These are phyloP conservation scores for Zoysia pacifica DNA, from an alignment of 176 grass and related monocot genomes.

Conservation along the genomic window DNA sequence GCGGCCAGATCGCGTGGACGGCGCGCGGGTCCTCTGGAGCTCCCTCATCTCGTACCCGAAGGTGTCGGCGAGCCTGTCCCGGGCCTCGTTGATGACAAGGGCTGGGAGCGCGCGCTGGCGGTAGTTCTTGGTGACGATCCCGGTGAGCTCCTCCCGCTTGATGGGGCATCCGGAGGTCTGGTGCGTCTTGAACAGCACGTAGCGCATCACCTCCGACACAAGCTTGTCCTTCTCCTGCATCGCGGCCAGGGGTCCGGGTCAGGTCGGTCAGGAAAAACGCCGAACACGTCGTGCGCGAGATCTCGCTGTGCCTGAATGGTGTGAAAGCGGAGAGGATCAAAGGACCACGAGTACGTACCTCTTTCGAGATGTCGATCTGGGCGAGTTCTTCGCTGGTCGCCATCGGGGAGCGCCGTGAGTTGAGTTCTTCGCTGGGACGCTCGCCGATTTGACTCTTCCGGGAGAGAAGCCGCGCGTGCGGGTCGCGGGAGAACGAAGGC, in stretches of 20 bases:
- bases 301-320: not conserved
- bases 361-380: slow-evolving; percentile 69
- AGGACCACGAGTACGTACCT: slow-evolving; percentile 35
- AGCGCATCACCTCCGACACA: slow-evolving; percentile 82
- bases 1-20: slow-evolving; percentile 53
- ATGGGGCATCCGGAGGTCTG: slow-evolving; percentile 78
- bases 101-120: slow-evolving; percentile 65
- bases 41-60: slow-evolving; percentile 94
- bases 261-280: slow-evolving; percentile 25
- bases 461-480: not conserved
- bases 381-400: slow-evolving; percentile 56
- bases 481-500: not conserved
- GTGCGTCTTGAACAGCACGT: slow-evolving; percentile 76
- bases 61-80: slow-evolving; percentile 61
- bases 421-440: not conserved
- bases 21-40: slow-evolving; percentile 64
- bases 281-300: slow-evolving; percentile 19
- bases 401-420: slow-evolving; percentile 39
- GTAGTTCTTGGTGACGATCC: slow-evolving; percentile 89
- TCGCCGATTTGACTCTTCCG: not conserved
- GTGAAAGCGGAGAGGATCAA: no score
- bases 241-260: not conserved
- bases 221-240: slow-evolving; percentile 92
- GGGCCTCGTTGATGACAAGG: slow-evolving; percentile 79
- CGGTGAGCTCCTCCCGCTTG: slow-evolving; percentile 83